phyloP scores from a whole-genome alignment of 768 basidiomycete genomes.

The Amanita polypyramis region DNA sequence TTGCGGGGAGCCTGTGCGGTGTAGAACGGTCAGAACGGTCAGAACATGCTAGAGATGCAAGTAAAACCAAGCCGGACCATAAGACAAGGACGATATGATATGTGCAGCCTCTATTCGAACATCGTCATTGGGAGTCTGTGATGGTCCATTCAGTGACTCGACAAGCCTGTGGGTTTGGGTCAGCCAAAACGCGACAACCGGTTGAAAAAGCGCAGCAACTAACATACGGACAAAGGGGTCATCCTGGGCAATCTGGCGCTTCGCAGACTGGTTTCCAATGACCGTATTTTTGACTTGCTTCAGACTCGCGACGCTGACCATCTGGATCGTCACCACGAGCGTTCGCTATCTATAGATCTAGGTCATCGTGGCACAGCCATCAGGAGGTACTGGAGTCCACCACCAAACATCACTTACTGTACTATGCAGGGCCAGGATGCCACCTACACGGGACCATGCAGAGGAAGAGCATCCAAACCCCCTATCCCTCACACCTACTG shows the following conservation, averaged over 20 bases:
- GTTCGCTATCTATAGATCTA: constrained; percentile 10
- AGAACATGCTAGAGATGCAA: not conserved
- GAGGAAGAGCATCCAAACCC: no score
- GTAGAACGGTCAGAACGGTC: not conserved
- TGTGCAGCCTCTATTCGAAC: constrained; percentile 67
- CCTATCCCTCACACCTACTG: no score
- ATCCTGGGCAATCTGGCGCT: constrained; percentile 47
- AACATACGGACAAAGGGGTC: constrained; percentile 45
- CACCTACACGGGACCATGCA: no score
- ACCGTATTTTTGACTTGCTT: constrained; percentile 68
- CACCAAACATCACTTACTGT: no score
- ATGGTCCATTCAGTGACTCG: constrained; percentile 38
- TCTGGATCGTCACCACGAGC: constrained; percentile 10
- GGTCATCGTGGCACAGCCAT: no score
- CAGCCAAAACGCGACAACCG: constrained; percentile 3
- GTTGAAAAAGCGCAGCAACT: constrained; percentile 13
- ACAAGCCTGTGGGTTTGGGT: constrained; percentile 37
- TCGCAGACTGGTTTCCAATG: constrained; percentile 73
- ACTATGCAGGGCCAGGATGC: no score
- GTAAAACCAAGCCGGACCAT: constrained; percentile 32
- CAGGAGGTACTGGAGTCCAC: no score
- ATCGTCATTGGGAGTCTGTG: constrained; percentile 18
- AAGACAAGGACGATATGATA: constrained; percentile 62
- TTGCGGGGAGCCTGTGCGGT: constrained; percentile 44
- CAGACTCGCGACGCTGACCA: constrained; percentile 28